A percentile compares a stretch with the other conserved stretches of the same genome.
phyloP scores from a whole-genome alignment of 176 grass and related monocot genomes.

The Cenchrus fungigraminus region DNA sequence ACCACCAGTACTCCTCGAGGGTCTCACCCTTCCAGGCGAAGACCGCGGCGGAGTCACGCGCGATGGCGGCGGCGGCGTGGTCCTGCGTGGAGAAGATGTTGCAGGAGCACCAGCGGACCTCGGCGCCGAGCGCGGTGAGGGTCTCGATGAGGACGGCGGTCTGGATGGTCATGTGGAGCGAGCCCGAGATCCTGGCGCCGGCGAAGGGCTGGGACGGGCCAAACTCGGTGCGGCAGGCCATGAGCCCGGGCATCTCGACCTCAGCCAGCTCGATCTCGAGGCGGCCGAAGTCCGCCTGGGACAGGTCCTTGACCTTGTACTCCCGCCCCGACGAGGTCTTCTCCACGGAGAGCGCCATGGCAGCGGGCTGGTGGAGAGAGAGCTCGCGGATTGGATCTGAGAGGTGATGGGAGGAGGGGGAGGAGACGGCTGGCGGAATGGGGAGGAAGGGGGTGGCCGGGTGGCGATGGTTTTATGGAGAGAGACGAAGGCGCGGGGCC shows the following conservation, averaged over 20 bases:
- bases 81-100: constrained; percentile 99
- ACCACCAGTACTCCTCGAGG: constrained; percentile 98
- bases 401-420: neutral
- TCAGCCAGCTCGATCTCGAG: constrained; percentile 93
- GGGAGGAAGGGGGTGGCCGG: neutral
- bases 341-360: constrained; percentile 85
- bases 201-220: constrained; percentile 79
- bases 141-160: constrained; percentile 99
- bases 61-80: constrained; percentile 95
- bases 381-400: constrained; percentile 40
- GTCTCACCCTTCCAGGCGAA: constrained; percentile 99
- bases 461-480: constrained; percentile 24
- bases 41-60: constrained; percentile 80
- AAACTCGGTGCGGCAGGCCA: constrained; percentile 88
- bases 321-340: constrained; percentile 86
- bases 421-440: constrained; percentile 19
- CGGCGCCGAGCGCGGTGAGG: constrained; percentile 82
- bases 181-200: constrained; percentile 83
- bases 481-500: too few species aligned
- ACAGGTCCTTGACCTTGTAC: constrained; percentile 97
- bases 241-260: constrained; percentile 98
- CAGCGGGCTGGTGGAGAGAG: neutral
- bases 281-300: constrained; percentile 87
- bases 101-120: constrained; percentile 97
- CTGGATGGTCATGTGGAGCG: constrained; percentile 99